These are phyloP conservation scores for Articulospora tetracladia DNA, from an alignment of 495 filamentous ascomycete species.

Conservation along the genomic window DNA sequence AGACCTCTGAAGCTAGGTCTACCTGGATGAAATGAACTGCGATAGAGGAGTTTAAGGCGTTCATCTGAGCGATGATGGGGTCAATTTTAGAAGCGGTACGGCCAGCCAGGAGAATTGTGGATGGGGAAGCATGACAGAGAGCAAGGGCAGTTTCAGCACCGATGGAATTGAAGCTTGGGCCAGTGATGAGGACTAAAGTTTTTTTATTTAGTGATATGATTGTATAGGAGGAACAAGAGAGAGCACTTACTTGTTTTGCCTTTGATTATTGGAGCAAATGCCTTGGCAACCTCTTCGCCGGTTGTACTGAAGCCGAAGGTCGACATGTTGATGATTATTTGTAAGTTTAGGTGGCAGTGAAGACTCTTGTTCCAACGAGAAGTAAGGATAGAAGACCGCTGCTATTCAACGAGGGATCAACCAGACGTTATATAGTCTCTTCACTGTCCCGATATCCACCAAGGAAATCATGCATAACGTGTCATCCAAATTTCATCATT, in stretches of 20 bases:
- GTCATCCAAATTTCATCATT: too few relatives aligned
- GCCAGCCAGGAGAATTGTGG: conserved; percentile 38
- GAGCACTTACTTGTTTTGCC: conserved; percentile 31
- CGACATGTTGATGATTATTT: neutral
- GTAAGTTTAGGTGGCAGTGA: too few relatives aligned
- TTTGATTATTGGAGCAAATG: conserved; percentile 35
- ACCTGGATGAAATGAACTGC: conserved; percentile 1
- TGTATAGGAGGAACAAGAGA: neutral
- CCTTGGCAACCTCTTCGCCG: conserved; percentile 37
- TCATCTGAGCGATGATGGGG: conserved; percentile 27
- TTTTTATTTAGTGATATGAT: neutral
- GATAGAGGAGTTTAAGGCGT: neutral
- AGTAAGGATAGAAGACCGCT: too few relatives aligned
- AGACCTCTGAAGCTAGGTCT: conserved; percentile 11
- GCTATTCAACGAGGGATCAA: too few relatives aligned
- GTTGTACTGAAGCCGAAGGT: conserved; percentile 26
- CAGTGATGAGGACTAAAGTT: conserved; percentile 35
- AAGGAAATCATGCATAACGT: too few relatives aligned
- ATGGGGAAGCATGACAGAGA: conserved; percentile 37
- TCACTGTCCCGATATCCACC: too few relatives aligned
- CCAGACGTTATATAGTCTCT: too few relatives aligned
- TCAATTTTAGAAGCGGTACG: conserved; percentile 33
- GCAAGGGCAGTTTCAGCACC: conserved; percentile 43
- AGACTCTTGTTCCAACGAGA: too few relatives aligned
- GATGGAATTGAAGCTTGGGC: conserved; percentile 38